These are phyloP conservation scores for Picochlorum sp. DNA, from an alignment of 139 green algal species.

Conservation along the genomic window DNA sequence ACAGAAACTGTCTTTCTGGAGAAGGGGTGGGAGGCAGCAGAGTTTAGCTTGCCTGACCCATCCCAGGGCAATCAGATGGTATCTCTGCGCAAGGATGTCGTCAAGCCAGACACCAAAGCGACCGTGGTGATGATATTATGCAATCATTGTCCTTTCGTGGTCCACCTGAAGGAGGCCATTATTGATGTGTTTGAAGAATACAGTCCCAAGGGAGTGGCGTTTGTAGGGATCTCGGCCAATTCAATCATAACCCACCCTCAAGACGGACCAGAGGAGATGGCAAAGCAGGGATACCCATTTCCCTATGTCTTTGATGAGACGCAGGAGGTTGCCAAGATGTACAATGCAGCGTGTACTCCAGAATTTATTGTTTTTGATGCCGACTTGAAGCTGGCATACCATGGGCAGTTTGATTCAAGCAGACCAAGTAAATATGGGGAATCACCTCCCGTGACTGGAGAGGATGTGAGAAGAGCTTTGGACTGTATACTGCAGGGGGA, in stretches of 20 bases:
- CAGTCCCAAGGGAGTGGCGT: conserved; percentile 40
- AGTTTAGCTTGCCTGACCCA: conserved; percentile 29
- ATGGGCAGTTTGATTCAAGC: conserved; percentile 66
- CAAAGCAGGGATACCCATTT: conserved; percentile 36
- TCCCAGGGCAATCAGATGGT: conserved; percentile 57
- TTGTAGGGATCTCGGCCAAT: conserved; percentile 73
- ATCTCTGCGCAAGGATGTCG: conserved; percentile 31
- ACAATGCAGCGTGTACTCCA: conserved; percentile 69
- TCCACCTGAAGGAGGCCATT: conserved; percentile 54
- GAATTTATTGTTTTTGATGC: conserved; percentile 62
- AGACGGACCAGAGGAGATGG: conserved; percentile 65
- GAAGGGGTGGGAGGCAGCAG: too few species aligned
- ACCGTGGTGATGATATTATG: conserved; percentile 72
- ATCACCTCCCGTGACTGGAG: conserved; percentile 15
- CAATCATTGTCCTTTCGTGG: conserved; percentile 75
- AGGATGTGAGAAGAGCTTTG: conserved; percentile 51
- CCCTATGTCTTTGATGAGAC: conserved; percentile 52
- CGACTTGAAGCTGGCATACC: conserved; percentile 57
- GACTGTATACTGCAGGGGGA: conserved; percentile 43
- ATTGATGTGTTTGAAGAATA: conserved; percentile 49
- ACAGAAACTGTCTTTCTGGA: too few species aligned
- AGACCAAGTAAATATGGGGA: conserved; percentile 26
- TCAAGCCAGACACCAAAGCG: conserved; percentile 30
- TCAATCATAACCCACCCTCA: conserved; percentile 23
- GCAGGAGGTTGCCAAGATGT: conserved; percentile 75